Evolutionary conservation across 2,329 filamentous ascomycete species (phyloP).

Genomic region (Helminthosporium solani): DNA sequence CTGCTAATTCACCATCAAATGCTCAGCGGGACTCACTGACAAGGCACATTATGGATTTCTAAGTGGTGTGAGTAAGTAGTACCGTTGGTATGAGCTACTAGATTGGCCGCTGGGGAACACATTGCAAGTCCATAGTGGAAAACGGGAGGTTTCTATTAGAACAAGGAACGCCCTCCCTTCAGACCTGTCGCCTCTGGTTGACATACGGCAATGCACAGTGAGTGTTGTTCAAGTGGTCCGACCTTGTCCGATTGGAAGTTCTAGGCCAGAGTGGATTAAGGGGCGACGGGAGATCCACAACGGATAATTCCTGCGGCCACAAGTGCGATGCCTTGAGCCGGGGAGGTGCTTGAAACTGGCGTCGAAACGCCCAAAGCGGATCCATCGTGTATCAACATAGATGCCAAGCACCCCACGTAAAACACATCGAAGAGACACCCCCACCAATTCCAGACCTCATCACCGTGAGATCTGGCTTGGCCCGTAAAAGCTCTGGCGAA

Average conservation of each 20-base stretch:
- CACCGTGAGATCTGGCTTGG: constrained; percentile 6
- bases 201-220: background rate
- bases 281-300: constrained; percentile 21
- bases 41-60: too few species aligned
- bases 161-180: constrained; percentile 13
- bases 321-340: constrained; percentile 21
- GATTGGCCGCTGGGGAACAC: background rate
- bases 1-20: background rate
- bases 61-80: too few species aligned
- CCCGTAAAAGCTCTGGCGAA: constrained; percentile 3
- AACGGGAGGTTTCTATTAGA: constrained; percentile 6
- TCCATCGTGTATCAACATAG: constrained; percentile 25
- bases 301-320: constrained; percentile 29
- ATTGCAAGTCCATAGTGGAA: constrained; percentile 5
- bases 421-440: constrained; percentile 24
- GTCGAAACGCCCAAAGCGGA: constrained; percentile 38
- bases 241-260: constrained; percentile 13
- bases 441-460: constrained; percentile 24
- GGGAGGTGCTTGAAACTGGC: constrained; percentile 33
- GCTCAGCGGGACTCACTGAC: background rate
- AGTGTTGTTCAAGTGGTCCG: constrained; percentile 9
- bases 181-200: constrained; percentile 5
- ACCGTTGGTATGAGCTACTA: background rate
- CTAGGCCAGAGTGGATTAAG: constrained; percentile 14
- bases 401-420: constrained; percentile 36